Conservation (phyloP, 2,329 filamentous ascomycete species). For the Cladophialophora exuberans region DNA sequence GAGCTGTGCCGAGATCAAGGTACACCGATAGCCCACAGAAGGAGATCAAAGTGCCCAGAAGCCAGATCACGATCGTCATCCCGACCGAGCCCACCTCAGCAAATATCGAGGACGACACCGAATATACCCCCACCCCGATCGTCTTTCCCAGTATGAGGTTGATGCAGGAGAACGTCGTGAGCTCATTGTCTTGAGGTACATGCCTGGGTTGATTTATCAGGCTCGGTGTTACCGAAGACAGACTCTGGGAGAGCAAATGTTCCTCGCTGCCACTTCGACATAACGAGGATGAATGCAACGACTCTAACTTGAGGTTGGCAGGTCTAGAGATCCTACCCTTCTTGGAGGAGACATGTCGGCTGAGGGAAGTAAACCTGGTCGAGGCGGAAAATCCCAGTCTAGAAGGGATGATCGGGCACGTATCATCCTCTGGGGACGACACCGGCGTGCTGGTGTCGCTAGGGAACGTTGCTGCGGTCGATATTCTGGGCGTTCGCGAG, state of each 20-base stretch:
- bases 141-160: slow-evolving; percentile 43
- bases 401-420: not conserved
- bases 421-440: not conserved
- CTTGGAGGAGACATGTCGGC: not conserved
- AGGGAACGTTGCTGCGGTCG: not conserved
- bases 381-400: not conserved
- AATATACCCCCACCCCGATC: slow-evolving; percentile 54
- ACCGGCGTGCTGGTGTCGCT: not conserved
- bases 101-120: slow-evolving; percentile 60
- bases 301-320: slow-evolving; percentile 12
- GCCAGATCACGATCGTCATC: slow-evolving; percentile 57
- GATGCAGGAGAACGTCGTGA: slow-evolving; percentile 25
- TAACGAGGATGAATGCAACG: slow-evolving; percentile 6
- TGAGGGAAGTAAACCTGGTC: not conserved
- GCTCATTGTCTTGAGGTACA: slow-evolving; percentile 11
- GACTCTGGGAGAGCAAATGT: slow-evolving; percentile 19
- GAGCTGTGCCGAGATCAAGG: slow-evolving; percentile 51
- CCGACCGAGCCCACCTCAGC: slow-evolving; percentile 59
- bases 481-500: slow-evolving; percentile 6
- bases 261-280: slow-evolving; percentile 1
- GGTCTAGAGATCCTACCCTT: slow-evolving; percentile 7
- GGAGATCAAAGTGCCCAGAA: slow-evolving; percentile 52
- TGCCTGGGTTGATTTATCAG: slow-evolving; percentile 14
- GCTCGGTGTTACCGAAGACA: slow-evolving; percentile 19
- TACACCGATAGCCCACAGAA: slow-evolving; percentile 53